Base-by-base conservation (phyloP, 2,329 filamentous ascomycete genomes). In the Bimuria novae-zelandiae region DNA sequence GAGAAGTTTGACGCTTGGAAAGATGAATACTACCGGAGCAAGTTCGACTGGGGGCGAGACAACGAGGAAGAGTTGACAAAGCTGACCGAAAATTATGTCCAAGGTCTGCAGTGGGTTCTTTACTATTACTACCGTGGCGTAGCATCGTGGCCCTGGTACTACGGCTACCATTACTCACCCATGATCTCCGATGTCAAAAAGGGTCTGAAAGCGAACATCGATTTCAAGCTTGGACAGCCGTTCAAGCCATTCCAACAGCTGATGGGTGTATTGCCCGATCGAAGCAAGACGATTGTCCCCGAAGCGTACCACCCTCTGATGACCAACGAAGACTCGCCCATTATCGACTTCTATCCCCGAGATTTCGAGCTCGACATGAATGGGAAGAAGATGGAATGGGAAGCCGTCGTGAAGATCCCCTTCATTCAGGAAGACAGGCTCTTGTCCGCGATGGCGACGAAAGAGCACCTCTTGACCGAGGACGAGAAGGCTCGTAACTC, bases 311-410 rank as follows among this genome's bases (percentile, higher is more conserved):
- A 94, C 75, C 86, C 90, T 22, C 80, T 99, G 43, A 99, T 99
- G 94, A 97, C 91, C 1, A 89, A 89, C 50, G 82, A 88, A 1
- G 84, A 89, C 14, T 97, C 93, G 14, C 92, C 94, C 1, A 99
- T 99, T 71, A 89, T 96, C 67, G 94, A 99, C 71, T 99, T 99
- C 72, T 99, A 99, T 67, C 94, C 94, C 2, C 85, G 93, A 64
- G 94, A 99, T 65, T 99, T 99, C 67, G 91, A 95, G 61, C 81
- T 99, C 35, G 95, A 99, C 71, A 97, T 99, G 94, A 97, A 99
- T 65, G 95, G 94, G 54, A 99, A 99, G 80, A 99, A 96, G 78
- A 95, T 96, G 89, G 95, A 99, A 59, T 99, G 94, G 94, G 94
- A 99, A 72, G 94, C 94, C 23, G 93, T 99, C 32, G 92, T 99